A percentile compares a stretch with the other conserved stretches of the same genome.
Conservation (phyloP, 2,329 filamentous ascomycete genomes). For the Stachybotrys chartarum region DNA sequence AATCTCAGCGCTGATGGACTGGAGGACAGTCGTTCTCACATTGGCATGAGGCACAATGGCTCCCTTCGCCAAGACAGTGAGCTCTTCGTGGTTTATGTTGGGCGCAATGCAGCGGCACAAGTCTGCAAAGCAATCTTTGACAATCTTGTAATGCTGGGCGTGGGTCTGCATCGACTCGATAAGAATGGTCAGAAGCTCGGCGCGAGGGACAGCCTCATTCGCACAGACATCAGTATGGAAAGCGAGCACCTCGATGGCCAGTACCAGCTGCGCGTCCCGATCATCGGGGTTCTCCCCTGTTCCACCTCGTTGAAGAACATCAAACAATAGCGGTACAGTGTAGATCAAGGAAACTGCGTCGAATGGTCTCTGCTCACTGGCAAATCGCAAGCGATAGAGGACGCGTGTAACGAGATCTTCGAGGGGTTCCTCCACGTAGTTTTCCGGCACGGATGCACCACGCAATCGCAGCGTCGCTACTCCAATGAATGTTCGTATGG, state of each 20-base stretch:
- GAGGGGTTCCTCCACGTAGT: constrained; percentile 72
- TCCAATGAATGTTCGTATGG: constrained; percentile 75
- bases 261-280: constrained; percentile 79
- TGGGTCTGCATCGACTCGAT: constrained; percentile 82
- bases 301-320: constrained; percentile 72
- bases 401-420: constrained; percentile 81
- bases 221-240: constrained; percentile 79
- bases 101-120: constrained; percentile 77
- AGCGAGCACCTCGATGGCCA: constrained; percentile 80
- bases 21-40: constrained; percentile 77
- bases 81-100: constrained; percentile 69
- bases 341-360: constrained; percentile 85
- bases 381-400: constrained; percentile 82
- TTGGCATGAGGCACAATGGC: constrained; percentile 70
- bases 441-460: constrained; percentile 64
- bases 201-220: constrained; percentile 69
- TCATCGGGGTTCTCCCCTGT: constrained; percentile 69
- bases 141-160: constrained; percentile 86
- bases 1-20: constrained; percentile 84
- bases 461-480: constrained; percentile 78
- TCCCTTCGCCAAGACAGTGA: constrained; percentile 68
- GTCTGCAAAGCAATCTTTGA: constrained; percentile 88
- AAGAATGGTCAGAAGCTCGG: constrained; percentile 63
- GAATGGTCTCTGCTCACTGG: constrained; percentile 89
- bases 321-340: constrained; percentile 72